A percentile compares a stretch with the other conserved stretches of the same genome.
phyloP scores from a whole-genome alignment of 768 basidiomycete species.

The Trametes coccinea region DNA sequence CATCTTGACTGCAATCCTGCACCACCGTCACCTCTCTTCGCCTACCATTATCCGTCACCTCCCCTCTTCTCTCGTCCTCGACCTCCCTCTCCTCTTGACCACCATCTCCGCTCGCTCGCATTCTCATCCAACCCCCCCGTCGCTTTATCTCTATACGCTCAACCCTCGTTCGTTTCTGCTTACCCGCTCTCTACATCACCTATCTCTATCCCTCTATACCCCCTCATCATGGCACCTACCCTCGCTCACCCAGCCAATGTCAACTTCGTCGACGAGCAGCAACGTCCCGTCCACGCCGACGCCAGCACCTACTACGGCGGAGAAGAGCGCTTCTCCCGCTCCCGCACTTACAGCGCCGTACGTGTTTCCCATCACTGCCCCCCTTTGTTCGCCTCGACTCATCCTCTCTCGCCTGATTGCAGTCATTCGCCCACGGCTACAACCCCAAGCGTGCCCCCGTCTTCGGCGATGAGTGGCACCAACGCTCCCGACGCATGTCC shows the following conservation, averaged over 20 bases:
- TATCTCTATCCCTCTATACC: conserved; percentile 2
- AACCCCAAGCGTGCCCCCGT: conserved; percentile 68
- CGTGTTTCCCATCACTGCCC: conserved; percentile 29
- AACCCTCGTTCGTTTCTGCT: background rate
- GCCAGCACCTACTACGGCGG: conserved; percentile 83
- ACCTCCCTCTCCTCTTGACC: background rate
- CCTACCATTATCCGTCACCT: conserved; percentile 8
- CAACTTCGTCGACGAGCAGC: conserved; percentile 64
- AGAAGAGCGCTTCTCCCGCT: conserved; percentile 74
- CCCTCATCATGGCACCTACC: conserved; percentile 57
- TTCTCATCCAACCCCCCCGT: no score
- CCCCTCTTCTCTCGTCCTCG: background rate
- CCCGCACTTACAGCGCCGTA: conserved; percentile 88
- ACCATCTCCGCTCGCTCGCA: background rate
- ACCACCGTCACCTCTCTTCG: conserved; percentile 9
- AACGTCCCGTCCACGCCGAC: conserved; percentile 57
- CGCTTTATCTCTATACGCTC: conserved; percentile 10
- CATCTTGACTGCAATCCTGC: background rate
- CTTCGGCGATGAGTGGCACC: conserved; percentile 78
- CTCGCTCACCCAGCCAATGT: conserved; percentile 65
- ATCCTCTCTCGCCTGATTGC: conserved; percentile 13
- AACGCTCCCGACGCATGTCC: conserved; percentile 76
- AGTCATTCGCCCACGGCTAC: conserved; percentile 38
- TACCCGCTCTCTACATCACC: background rate
- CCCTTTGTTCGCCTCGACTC: conserved; percentile 1